Evolutionary conservation across 768 basidiomycete genomes (phyloP).

Genomic region (Hericium erinaceus): DNA sequence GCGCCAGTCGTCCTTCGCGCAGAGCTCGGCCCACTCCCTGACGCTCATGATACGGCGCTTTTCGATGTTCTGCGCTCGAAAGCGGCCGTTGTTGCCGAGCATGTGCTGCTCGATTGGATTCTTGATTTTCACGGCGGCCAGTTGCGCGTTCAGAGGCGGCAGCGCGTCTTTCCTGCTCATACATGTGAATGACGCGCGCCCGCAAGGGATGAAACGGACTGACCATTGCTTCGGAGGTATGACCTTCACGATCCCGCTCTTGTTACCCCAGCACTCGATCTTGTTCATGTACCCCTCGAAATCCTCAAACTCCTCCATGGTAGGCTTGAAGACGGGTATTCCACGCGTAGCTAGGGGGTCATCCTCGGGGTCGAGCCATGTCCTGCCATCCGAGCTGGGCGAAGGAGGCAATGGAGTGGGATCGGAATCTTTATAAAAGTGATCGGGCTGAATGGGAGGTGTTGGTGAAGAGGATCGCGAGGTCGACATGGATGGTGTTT

Average conservation of each 20-base stretch:
- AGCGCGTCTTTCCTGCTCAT: constrained; percentile 55
- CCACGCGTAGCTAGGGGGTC: constrained; percentile 79
- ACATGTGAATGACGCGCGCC: constrained; percentile 8
- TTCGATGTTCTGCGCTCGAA: constrained; percentile 86
- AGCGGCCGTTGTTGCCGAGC: constrained; percentile 78
- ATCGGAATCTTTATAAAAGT: constrained; percentile 68
- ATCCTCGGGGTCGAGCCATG: constrained; percentile 69
- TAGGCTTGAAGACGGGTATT: constrained; percentile 94
- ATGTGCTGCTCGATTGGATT: constrained; percentile 92
- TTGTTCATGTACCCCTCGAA: constrained; percentile 86
- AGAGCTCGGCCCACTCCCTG: constrained; percentile 81
- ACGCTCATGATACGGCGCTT: constrained; percentile 77
- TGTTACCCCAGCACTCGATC: constrained; percentile 84
- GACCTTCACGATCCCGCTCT: constrained; percentile 91
- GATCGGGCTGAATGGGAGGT: constrained; percentile 61
- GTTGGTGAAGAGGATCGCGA: constrained; percentile 40
- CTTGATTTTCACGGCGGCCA: constrained; percentile 70
- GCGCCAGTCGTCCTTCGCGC: constrained; percentile 58
- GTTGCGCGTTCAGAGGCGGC: constrained; percentile 61
- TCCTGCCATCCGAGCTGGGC: constrained; percentile 50
- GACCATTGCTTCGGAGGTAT: constrained; percentile 94
- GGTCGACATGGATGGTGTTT: constrained; percentile 26
- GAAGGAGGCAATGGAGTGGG: constrained; percentile 40
- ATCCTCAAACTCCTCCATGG: constrained; percentile 84
- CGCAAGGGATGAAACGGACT: constrained; percentile 20